Conservation (phyloP, 768 basidiomycete species). For the Mycena pura region DNA sequence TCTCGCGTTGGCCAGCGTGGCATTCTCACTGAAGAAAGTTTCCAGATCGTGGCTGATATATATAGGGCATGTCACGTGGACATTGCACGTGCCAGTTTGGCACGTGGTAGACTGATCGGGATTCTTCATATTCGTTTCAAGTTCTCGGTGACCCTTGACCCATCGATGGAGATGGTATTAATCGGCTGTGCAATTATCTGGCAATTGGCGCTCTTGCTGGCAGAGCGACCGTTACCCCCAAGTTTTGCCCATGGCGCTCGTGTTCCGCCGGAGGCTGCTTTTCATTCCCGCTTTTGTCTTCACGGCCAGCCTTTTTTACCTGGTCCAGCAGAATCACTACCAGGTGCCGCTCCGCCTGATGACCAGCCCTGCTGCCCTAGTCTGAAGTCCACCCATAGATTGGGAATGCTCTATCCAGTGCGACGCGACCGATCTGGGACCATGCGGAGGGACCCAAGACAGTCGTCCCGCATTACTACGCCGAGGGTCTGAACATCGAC, state of each 20-base stretch:
- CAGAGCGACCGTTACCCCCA: neutral
- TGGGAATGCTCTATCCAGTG: conserved; percentile 59
- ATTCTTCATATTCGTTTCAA: too few relatives aligned
- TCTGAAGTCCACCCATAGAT: conserved; percentile 34
- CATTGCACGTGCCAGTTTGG: too few relatives aligned
- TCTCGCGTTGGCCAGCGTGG: conserved; percentile 24
- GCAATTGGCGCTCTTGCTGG: conserved; percentile 6
- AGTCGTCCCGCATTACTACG: conserved; percentile 61
- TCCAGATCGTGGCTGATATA: conserved; percentile 31
- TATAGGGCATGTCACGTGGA: too few relatives aligned
- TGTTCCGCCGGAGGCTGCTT: conserved; percentile 32
- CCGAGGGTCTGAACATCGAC: conserved; percentile 56
- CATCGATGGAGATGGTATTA: too few relatives aligned
- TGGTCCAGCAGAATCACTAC: conserved; percentile 49
- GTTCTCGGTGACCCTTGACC: too few relatives aligned
- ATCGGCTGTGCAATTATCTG: too few relatives aligned
- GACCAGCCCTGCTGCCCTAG: neutral
- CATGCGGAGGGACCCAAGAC: conserved; percentile 52
- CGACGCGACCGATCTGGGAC: conserved; percentile 69
- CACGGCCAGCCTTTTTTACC: conserved; percentile 40
- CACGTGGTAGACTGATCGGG: too few relatives aligned
- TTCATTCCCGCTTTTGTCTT: conserved; percentile 43
- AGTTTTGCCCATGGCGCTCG: neutral
- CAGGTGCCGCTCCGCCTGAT: conserved; percentile 32
- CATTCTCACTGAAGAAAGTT: conserved; percentile 16